These are phyloP conservation scores for Paxillus rubicundulus DNA, from an alignment of 768 basidiomycete genomes.

Conservation along the genomic window DNA sequence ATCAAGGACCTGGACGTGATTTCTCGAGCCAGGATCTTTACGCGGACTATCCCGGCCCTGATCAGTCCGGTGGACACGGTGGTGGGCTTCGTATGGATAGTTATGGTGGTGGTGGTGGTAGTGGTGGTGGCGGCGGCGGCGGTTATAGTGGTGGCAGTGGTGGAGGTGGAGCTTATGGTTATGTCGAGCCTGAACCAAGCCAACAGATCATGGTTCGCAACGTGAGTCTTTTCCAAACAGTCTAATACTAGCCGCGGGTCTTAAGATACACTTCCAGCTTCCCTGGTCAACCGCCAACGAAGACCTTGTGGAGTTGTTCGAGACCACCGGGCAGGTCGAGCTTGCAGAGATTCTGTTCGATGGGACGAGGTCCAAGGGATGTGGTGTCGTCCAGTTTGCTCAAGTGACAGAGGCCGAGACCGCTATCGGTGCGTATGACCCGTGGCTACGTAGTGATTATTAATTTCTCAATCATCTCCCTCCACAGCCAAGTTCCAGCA, in stretches of 20 bases:
- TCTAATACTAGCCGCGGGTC: neutral
- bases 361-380: slow-evolving; percentile 88
- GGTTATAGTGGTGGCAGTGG: slow-evolving; percentile 24
- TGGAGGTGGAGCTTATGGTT: slow-evolving; percentile 30
- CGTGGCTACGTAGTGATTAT: neutral
- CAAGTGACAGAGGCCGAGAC: slow-evolving; percentile 89
- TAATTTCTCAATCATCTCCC: slow-evolving; percentile 1
- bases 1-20: slow-evolving; percentile 51
- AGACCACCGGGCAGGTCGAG: slow-evolving; percentile 95
- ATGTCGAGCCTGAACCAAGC: slow-evolving; percentile 74
- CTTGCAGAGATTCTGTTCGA: slow-evolving; percentile 94
- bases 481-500: slow-evolving; percentile 84
- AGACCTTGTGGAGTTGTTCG: slow-evolving; percentile 95
- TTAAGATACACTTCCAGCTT: slow-evolving; percentile 47
- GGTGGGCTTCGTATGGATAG: slow-evolving; percentile 38
- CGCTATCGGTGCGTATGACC: slow-evolving; percentile 65
- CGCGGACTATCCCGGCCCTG: slow-evolving; percentile 90
- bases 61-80: slow-evolving; percentile 46
- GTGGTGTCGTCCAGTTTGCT: slow-evolving; percentile 93
- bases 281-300: slow-evolving; percentile 99
- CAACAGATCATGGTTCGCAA: slow-evolving; percentile 99
- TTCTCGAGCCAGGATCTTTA: slow-evolving; percentile 89
- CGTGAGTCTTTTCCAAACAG: slow-evolving; percentile 51
- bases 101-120: slow-evolving; percentile 41
- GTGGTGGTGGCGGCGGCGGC: slow-evolving; percentile 34